Base-by-base conservation (phyloP, 73 alveolate species). In the Urostyla sp. region DNA sequence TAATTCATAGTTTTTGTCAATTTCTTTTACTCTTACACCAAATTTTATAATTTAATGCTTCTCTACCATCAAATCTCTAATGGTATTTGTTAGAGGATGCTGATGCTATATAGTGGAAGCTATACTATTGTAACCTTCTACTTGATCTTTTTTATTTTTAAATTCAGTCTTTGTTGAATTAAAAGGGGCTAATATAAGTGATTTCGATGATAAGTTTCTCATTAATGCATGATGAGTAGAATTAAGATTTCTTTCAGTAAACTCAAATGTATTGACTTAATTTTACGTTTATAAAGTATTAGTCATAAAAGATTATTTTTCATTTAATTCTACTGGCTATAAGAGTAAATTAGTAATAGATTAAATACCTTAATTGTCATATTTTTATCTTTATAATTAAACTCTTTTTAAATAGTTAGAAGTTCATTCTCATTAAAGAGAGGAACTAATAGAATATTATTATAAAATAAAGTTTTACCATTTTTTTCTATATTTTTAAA, bases 191-290 rank as follows among this genome's bases (percentile, higher is more conserved):
- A 75, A 30, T 30, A 75, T 56, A 0, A 55, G 38, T 6, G 78
- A 55, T 44, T 75, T 75, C 10, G 76, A 50, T 1, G 87, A 55
- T 1, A 56, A 51, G 44, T 75, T 75, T 45, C 87, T 55, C 36
- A 75, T 52, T 30, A 55, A 21, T 2, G 87, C 75, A 54, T 75
- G 75, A 44, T 54, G 27, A 21, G 87, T 75, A 24, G 87, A 75
- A 23, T 75, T 55, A n/a, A 75, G 30, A 18, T 59, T 55, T 32
- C 57, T 54, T 23, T 56, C 87, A 15, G 76, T 56, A 31, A 69
- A 69, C 24, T 69, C 48, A 30, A 44, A 69, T 6, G 83, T 46
- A 24, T 69, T 52, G 38, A 26, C 43, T 8, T 34, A 20, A 18
- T 56, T 75, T 40, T 26, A 55, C 5, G 63, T 26, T 34, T 55